A percentile compares a stretch with the other conserved stretches of the same genome.
These are phyloP conservation scores for Gossypium aridum DNA, from an alignment of 441 rosid species.

Conservation along the genomic window DNA sequence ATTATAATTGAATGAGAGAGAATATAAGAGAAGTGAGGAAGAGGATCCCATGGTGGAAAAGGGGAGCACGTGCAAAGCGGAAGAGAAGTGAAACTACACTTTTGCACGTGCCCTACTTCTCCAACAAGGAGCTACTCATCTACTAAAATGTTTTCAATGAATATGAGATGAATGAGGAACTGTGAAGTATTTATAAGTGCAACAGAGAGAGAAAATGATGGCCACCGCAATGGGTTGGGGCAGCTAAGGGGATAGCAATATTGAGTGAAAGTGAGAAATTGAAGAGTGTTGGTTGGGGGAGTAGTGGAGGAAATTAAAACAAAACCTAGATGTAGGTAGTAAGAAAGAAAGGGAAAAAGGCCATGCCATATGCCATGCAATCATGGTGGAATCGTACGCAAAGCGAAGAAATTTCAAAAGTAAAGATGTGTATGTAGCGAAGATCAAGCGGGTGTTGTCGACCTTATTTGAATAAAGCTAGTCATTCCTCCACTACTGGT, in stretches of 20 bases:
- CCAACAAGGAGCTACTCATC: slow-evolving; percentile 58
- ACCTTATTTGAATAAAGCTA: neutral
- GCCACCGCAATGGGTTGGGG: neutral
- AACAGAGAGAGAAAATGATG: neutral
- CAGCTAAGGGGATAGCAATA: neutral
- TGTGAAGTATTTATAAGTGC: neutral
- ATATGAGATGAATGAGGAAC: neutral
- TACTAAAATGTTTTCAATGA: neutral
- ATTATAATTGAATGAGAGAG: neutral
- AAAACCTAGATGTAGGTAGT: neutral
- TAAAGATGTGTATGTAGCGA: neutral
- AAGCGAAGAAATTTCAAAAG: neutral
- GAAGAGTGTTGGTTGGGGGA: neutral
- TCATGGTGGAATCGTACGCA: neutral
- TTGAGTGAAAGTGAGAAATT: neutral
- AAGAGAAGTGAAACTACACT: neutral
- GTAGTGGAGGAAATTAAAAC: neutral
- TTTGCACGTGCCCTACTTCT: slow-evolving; percentile 99
- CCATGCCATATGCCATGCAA: neutral
- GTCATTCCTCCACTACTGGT: neutral
- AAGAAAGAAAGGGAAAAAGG: neutral
- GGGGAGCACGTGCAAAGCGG: neutral
- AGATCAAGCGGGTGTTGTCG: neutral
- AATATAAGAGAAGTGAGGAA: neutral
- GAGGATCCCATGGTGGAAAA: neutral